Evolutionary conservation across 352 stramenopile genomes (phyloP), one percentile per base, ranked within the genome.

Genomic region (Phytophthora hybrid): DNA sequence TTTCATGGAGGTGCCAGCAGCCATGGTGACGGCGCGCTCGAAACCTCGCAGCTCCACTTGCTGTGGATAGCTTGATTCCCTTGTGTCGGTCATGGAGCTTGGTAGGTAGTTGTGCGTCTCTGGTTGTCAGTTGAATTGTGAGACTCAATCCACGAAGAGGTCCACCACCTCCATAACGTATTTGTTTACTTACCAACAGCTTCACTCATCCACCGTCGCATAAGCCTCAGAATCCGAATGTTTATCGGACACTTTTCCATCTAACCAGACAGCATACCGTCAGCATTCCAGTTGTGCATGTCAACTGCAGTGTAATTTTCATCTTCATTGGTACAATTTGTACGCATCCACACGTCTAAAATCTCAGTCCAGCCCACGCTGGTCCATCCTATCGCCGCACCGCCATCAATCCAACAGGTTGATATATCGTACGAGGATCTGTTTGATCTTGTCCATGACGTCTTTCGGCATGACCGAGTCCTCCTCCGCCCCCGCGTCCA

Each of bases 381-480:
- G 34, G 0, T 41, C 34, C 7, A 11, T 11, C 34, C 23, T 26
- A 14, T 14, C 4, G 41, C 16, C 41, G 13, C 11, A 21, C 47
- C 19, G 1, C 47, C n/a, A 54, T 84, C 63, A 93, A 71, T 93
- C 87, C 16, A 93, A 63, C 32, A 88, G 51, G 52, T 93, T 82
- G 21, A 92, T 84, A 46, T 88, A 80, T n/a, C 68, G 68, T 5
- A 93, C 61, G 14, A 93, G 63, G 46, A 92, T 83, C 26, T 76
- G 73, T 19, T 88, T 81, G 19, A 82, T 75, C 41, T 71, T 69
- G 37, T 79, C 46, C 0, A 80, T 71, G 4, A 86, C 73, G 0
- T 82, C 66, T 3, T 37, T 55, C 0, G 84, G 80, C 61, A 91
- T 58, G 1, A 47, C 41, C 9, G 83, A 80, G 59, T 91, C 84